Base-by-base conservation (phyloP, 202 grass and related monocot genomes). In the Cymbopogon flexuosus region DNA sequence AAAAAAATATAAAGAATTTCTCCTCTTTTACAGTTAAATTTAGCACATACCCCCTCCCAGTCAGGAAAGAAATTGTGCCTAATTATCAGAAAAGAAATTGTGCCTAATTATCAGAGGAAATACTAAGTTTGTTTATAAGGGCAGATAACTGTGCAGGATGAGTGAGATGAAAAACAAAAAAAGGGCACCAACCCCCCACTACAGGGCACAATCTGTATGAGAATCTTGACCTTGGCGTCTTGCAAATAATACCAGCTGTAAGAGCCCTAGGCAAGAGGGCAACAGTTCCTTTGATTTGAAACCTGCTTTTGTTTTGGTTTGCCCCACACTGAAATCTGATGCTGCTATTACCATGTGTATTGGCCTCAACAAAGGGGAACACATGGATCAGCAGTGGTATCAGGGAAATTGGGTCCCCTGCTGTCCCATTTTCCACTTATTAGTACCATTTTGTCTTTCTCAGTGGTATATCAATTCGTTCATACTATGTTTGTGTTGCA, bases 181-280 rank as follows among this genome's bases (percentile, higher is more conserved):
- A 36, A 51, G 27, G 36, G 37, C 73, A 77, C 65, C 77, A 69
- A 83, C 70, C 76, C 81, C 70, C 76, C 81, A 90, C 35, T 78
- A 86, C 39, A 79, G 58, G 65, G 56, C 41, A 79, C 41, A 73
- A 79, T 89, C 86, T 37, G 87, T 82, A 83, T 89, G 93, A 97
- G 89, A 93, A 97, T 97, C 91, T 97, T 97, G 93, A 91, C 93
- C 88, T 91, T 78, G 83, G 79, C 63, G 42, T 87, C 70, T 91
- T 75, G 81, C 63, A 93, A 84, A 80, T 83, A 75, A 89, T 36
- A 49, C 66, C 33, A 36, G 10, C 24, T 40, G n/a, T 39, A 2
- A 10, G 30, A 83, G 79, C 84, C 87, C 87, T 87, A 81, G 68
- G 68, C 56, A 39, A 58, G 72, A 87, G 77, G 81, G 83, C 83